A percentile compares a stretch with the other conserved stretches of the same genome.
phyloP scores from a whole-genome alignment of 1,284 basidiomycete genomes.

The Ceratobasidium sp. region DNA sequence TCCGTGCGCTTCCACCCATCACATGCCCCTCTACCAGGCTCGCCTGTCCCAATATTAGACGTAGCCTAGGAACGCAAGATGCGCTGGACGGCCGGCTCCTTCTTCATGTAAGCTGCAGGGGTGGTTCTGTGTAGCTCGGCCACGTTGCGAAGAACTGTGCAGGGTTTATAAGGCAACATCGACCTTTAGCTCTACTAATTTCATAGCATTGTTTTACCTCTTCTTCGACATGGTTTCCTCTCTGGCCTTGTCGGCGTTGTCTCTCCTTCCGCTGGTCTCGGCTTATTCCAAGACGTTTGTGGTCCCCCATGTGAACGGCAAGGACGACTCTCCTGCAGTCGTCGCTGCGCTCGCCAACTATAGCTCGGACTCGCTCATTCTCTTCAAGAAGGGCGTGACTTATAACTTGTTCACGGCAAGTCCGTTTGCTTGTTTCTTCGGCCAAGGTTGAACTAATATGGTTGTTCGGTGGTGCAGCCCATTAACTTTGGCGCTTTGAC shows the following conservation, averaged over 20 bases:
- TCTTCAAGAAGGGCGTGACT: conserved; percentile 65
- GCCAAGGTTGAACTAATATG: conserved; percentile 54
- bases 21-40: neutral
- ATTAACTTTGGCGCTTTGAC: conserved; percentile 65
- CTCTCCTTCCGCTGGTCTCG: conserved; percentile 49
- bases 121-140: conserved; percentile 7
- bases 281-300: conserved; percentile 62
- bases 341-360: conserved; percentile 59
- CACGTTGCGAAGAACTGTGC: conserved; percentile 20
- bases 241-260: conserved; percentile 19
- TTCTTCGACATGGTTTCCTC: conserved; percentile 15
- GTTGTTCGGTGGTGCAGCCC: conserved; percentile 51
- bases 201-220: neutral
- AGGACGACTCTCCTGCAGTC: conserved; percentile 65
- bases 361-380: conserved; percentile 62
- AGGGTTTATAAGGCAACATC: neutral
- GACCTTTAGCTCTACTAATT: neutral
- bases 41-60: conserved; percentile 7
- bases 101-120: conserved; percentile 22
- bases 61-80: conserved; percentile 16
- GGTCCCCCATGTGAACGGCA: conserved; percentile 62
- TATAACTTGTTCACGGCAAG: conserved; percentile 62
- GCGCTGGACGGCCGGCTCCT: neutral
- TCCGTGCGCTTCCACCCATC: conserved; percentile 11
- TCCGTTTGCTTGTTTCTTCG: neutral